Evolutionary conservation across 805 yeast species (phyloP), one percentile per base, ranked within the genome.

Genomic region (Teunomyces cretensis): DNA sequence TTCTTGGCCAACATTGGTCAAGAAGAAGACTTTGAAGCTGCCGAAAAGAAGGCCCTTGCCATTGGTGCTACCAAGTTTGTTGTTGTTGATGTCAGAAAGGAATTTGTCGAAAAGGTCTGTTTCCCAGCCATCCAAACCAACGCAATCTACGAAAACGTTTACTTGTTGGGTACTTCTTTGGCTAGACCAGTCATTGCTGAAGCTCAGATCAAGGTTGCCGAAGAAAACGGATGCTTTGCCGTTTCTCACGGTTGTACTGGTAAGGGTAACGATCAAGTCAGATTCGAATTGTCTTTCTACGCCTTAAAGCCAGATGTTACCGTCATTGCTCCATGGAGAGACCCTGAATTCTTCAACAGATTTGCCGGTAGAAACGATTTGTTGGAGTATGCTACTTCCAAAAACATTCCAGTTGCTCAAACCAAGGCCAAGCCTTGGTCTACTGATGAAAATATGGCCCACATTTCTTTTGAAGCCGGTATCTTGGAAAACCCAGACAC

Each of bases 371-470:
- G 99, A 82, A 88, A 88, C 61, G 99, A 90, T 67, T 77, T 94
- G 65, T 80, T 94, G 61, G 96, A 87, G 37, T 94, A 94, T 67
- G 96, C 99, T 52, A 94, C 87, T 45, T 80, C 80, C 58, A 94
- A 94, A 80, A 81, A 79, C 59, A 94, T 94, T 57, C 96, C 95
- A 53, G 99, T 94, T 47, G 78, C 95, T 41, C 99, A 94, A 78
- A 94, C 99, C 56, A 90, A 90, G 72, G 89, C 98, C 54, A 94
- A 94, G 78, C 99, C 99, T 58, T 94, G 99, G 99, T 91, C 98
- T 30, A 94, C 99, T 47, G 99, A 94, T 69, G 99, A 94, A 77
- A 94, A 94, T 81, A 76, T 92, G 83, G 99, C 98, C 39, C 99
- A 94, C 74, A 94, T 94, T 69, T 92, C 98, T 32, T 94, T 88